Evolutionary conservation across 345 rosid genomes (phyloP).

Genomic region (Lumnitzera racemosa): DNA sequence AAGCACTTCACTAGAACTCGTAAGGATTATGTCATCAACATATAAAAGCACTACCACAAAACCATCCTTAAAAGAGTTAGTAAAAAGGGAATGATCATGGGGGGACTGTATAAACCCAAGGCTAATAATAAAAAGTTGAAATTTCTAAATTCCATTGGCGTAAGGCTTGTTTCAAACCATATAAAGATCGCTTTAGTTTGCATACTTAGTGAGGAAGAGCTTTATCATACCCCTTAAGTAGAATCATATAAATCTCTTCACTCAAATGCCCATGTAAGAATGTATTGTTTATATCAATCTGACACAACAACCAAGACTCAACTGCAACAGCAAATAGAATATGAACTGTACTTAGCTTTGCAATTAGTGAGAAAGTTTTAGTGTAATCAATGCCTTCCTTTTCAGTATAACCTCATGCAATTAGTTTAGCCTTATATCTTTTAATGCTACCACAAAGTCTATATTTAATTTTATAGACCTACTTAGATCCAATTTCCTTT

Average conservation of each 20-base stretch:
- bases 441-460: background rate
- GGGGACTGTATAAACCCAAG: background rate
- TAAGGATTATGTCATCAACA: background rate
- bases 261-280: background rate
- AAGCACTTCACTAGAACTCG: background rate
- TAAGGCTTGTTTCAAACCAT: background rate
- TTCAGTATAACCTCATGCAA: background rate
- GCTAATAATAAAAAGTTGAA: no score
- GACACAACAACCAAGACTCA: background rate
- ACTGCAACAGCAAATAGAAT: background rate
- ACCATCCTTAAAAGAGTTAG: no score
- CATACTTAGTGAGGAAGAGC: background rate
- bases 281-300: background rate
- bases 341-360: background rate
- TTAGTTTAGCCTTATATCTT: background rate
- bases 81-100: background rate
- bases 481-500: background rate
- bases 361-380: background rate
- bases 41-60: background rate
- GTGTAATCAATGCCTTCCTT: background rate
- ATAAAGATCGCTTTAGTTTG: background rate
- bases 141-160: background rate
- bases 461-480: background rate
- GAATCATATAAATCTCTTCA: background rate
- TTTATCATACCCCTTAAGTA: no score